Base-by-base conservation (phyloP, 108 stramenopile species). In the Schizochytrium sp. region DNA sequence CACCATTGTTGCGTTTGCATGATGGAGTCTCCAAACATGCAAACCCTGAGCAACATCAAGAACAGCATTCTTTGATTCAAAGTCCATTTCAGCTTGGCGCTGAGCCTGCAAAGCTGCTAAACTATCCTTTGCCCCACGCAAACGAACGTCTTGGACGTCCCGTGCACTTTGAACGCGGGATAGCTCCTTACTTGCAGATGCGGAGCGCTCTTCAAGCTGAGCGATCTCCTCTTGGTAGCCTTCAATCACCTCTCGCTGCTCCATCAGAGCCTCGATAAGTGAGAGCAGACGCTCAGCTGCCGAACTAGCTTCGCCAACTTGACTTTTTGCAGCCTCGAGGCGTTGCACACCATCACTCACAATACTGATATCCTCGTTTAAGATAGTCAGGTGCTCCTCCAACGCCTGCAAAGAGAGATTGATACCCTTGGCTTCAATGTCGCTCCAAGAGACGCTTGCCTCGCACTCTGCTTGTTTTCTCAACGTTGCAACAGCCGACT, bases 381-480 rank as follows among this genome's bases (percentile, higher is more conserved):
- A 42, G 76, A 83, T 83, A 5, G 47, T 10, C 76, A 17, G 38
- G 0, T 83, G 76, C 28, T 83, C 76, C 15, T 83, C 53, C n/a
- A 55, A 38, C 2, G 76, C 76, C 55, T 83, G 76, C 50, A 83
- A 55, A 0, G 76, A 83, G 53, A 83, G 76, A 3, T 5, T 83
- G 45, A 83, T n/a, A 17, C 50, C 76, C 53, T 83, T 83, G 76
- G 76, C 76, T 2, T 83, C 76, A 2, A 83, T 49, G 47, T 83
- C 76, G 15, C 47, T 83, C 50, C 76, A 83, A 0, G 50, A 49
- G 50, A 40, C 50, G 28, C 76, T 17, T 3, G 76, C 76, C 28
- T 83, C 76, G 76, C 76, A 83, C 15, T 38, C 38, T 5, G 76
- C 76, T 28, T 83, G 50, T 50, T 10, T 53, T 2, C 64, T 38